A percentile compares a stretch with the other conserved stretches of the same genome.
Evolutionary conservation across 1,284 basidiomycete species (phyloP).

Genomic region (Sphaerobolus stellatus): DNA sequence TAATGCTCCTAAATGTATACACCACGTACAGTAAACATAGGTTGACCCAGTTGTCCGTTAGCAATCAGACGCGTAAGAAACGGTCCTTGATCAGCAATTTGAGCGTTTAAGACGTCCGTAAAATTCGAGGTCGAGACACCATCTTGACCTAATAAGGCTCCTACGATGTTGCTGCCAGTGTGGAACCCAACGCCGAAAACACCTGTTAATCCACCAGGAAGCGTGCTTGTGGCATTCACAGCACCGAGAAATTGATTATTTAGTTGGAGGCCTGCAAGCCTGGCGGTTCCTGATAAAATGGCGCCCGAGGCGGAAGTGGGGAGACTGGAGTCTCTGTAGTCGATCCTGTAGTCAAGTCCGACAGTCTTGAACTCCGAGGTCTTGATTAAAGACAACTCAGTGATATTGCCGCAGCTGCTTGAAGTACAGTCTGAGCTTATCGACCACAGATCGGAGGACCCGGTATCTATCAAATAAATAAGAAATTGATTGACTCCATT

Average conservation of each 20-base stretch:
- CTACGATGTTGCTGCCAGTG: slow-evolving; percentile 16
- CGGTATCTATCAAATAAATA: slow-evolving; percentile 45
- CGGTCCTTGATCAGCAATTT: slow-evolving; percentile 42
- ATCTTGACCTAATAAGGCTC: neutral
- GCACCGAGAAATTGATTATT: slow-evolving; percentile 49
- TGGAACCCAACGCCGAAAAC: slow-evolving; percentile 61
- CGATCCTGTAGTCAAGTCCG: too few relatives aligned
- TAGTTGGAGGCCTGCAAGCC: neutral
- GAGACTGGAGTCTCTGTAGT: slow-evolving; percentile 56
- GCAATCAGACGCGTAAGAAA: slow-evolving; percentile 42
- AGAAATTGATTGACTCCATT: too few relatives aligned
- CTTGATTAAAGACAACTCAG: slow-evolving; percentile 20
- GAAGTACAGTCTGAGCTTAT: slow-evolving; percentile 41
- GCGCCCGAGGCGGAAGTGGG: slow-evolving; percentile 51
- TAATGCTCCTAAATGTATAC: neutral
- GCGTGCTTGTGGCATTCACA: slow-evolving; percentile 53
- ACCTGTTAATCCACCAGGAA: slow-evolving; percentile 44
- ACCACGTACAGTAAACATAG: slow-evolving; percentile 25
- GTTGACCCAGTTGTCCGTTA: slow-evolving; percentile 29
- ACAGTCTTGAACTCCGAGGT: slow-evolving; percentile 22
- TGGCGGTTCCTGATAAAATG: slow-evolving; percentile 28
- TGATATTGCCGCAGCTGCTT: slow-evolving; percentile 38
- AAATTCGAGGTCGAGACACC: neutral
- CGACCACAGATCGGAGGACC: slow-evolving; percentile 55
- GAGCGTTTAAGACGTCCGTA: slow-evolving; percentile 10